Percentiles rank a stretch among this genome's conserved stretches.
These are phyloP conservation scores for Zychaea mexicana DNA, from an alignment of 371 early-diverging fungal genomes.

Conservation along the genomic window DNA sequence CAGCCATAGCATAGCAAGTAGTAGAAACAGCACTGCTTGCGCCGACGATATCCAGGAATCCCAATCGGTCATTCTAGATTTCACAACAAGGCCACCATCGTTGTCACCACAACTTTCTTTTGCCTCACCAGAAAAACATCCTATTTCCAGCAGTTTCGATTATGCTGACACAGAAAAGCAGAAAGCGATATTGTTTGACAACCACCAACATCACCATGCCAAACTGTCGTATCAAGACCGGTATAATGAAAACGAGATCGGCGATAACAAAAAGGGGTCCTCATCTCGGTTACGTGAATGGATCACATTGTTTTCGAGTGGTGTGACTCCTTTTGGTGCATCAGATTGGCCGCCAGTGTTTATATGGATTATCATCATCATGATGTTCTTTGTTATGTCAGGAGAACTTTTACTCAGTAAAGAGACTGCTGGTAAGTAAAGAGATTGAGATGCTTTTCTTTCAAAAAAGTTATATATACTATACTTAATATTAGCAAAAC, in stretches of 20 bases:
- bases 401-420: slow-evolving; percentile 24
- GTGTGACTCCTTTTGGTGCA: slow-evolving; percentile 10
- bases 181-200: not conserved
- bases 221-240: too few relatives aligned
- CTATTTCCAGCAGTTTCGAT: too few relatives aligned
- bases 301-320: slow-evolving; percentile 9
- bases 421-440: slow-evolving; percentile 14
- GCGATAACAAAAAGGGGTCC: not conserved
- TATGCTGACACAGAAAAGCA: too few relatives aligned
- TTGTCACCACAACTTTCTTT: not conserved
- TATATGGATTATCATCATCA: slow-evolving; percentile 15
- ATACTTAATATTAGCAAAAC: not conserved
- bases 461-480: not conserved
- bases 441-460: too few relatives aligned
- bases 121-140: too few relatives aligned
- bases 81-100: not conserved
- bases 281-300: not conserved
- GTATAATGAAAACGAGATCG: too few relatives aligned
- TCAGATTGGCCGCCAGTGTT: slow-evolving; percentile 17
- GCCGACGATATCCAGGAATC: too few relatives aligned
- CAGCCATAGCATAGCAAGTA: too few relatives aligned
- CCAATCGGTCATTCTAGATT: not conserved
- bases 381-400: slow-evolving; percentile 20
- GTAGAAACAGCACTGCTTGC: too few relatives aligned
- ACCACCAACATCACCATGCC: not conserved